Evolutionary conservation across 2,329 filamentous ascomycete genomes (phyloP).

Genomic region (Biscogniauxia mediterranea): DNA sequence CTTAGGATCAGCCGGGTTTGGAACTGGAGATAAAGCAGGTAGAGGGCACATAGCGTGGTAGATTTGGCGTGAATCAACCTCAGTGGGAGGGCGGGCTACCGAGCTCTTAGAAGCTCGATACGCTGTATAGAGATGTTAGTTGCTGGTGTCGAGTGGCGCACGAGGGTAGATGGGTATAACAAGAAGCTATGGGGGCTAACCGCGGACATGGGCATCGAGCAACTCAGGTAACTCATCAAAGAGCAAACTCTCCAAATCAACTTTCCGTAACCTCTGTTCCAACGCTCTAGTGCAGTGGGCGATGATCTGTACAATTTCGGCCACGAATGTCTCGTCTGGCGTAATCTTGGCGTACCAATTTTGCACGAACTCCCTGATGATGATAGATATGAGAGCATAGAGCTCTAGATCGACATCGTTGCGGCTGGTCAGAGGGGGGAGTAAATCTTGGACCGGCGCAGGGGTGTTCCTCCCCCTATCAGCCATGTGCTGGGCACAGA

Average conservation of each 20-base stretch:
- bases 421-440: constrained; percentile 89
- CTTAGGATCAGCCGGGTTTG: constrained; percentile 50
- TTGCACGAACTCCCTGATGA: constrained; percentile 86
- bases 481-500: constrained; percentile 70
- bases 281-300: constrained; percentile 87
- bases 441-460: constrained; percentile 72
- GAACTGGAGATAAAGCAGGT: constrained; percentile 76
- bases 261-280: constrained; percentile 78
- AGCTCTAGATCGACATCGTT: constrained; percentile 92
- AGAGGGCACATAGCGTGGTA: constrained; percentile 85
- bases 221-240: constrained; percentile 86
- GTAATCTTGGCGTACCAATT: constrained; percentile 94
- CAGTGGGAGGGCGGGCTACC: constrained; percentile 56
- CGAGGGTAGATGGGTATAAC: constrained; percentile 1
- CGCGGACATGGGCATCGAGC: constrained; percentile 74
- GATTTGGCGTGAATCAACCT: constrained; percentile 62
- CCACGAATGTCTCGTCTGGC: constrained; percentile 81
- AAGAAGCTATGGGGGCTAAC: constrained; percentile 45
- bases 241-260: constrained; percentile 79
- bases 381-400: constrained; percentile 86
- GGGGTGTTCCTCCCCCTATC: constrained; percentile 54
- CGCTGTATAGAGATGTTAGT: constrained; percentile 47
- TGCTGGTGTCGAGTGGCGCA: background rate
- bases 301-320: constrained; percentile 85
- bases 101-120: constrained; percentile 67